These are phyloP conservation scores for Suillus lakei DNA, from an alignment of 768 basidiomycete species.

Conservation along the genomic window DNA sequence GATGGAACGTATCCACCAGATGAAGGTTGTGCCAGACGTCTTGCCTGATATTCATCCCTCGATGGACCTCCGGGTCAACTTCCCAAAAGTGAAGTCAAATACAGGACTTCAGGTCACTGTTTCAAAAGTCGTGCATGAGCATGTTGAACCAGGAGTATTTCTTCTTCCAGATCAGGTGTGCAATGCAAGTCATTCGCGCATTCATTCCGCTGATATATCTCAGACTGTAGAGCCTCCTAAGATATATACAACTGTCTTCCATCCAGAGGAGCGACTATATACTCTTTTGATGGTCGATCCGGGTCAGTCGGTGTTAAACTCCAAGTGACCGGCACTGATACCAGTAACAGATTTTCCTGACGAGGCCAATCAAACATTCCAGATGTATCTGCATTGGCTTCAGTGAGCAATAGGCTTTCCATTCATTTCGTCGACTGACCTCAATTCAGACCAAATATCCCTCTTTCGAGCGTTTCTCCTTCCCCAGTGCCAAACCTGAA, in stretches of 20 bases:
- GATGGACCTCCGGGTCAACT: conserved; percentile 73
- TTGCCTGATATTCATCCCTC: conserved; percentile 73
- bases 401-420: conserved; percentile 52
- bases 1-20: conserved; percentile 94
- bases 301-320: conserved; percentile 52
- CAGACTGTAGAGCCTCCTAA: conserved; percentile 71
- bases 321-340: not conserved
- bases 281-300: conserved; percentile 90
- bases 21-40: conserved; percentile 90
- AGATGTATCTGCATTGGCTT: conserved; percentile 84
- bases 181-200: not conserved
- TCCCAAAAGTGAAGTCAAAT: conserved; percentile 43
- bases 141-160: conserved; percentile 75
- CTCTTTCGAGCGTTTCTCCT: conserved; percentile 64
- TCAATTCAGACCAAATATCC: conserved; percentile 72
- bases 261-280: conserved; percentile 79
- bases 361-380: conserved; percentile 63
- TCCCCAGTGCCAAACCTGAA: conserved; percentile 46
- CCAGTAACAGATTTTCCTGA: conserved; percentile 76
- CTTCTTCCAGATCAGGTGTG: conserved; percentile 70
- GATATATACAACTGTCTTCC: conserved; percentile 79
- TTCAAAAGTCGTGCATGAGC: conserved; percentile 31
- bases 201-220: conserved; percentile 7
- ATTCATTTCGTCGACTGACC: conserved; percentile 15
- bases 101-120: conserved; percentile 19